A percentile compares a stretch with the other conserved stretches of the same genome.
Conservation (phyloP, 1,139 yeast genomes). For the Protomyces lactucae-debilis region DNA sequence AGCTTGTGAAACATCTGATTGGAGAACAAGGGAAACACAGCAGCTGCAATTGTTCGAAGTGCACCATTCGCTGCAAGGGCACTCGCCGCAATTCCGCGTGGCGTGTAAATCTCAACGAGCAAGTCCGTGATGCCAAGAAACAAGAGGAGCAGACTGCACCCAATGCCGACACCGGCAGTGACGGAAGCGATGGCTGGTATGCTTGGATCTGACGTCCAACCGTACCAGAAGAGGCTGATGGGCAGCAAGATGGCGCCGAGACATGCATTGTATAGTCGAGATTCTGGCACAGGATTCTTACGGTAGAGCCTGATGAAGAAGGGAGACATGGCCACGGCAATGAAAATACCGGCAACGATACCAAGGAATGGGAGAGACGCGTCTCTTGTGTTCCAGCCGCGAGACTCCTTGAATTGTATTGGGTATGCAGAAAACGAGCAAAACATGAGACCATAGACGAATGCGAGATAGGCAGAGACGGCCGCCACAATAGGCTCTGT, state of each 20-base stretch:
- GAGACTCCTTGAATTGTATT: conserved; percentile 57
- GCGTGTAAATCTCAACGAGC: conserved; percentile 50
- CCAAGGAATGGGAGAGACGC: conserved; percentile 46
- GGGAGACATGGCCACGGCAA: conserved; percentile 36
- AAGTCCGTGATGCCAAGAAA: conserved; percentile 48
- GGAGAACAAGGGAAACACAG: conserved; percentile 63
- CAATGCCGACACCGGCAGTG: conserved; percentile 31
- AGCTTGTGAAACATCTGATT: conserved; percentile 65
- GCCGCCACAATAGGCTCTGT: conserved; percentile 57
- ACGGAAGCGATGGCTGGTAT: conserved; percentile 32
- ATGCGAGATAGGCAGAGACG: conserved; percentile 58
- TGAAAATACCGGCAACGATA: conserved; percentile 49
- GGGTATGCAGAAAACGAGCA: conserved; percentile 76
- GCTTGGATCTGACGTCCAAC: conserved; percentile 29
- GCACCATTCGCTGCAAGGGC: conserved; percentile 66
- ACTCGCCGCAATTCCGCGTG: conserved; percentile 51
- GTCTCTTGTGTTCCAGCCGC: conserved; percentile 55
- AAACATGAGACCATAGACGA: conserved; percentile 60
- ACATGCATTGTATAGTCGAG: conserved; percentile 14
- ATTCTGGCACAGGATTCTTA: conserved; percentile 45
- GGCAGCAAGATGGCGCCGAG: conserved; percentile 19
- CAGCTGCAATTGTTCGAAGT: conserved; percentile 55
- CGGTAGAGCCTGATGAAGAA: conserved; percentile 35
- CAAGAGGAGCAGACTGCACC: conserved; percentile 28
- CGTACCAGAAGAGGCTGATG: conserved; percentile 31